Evolutionary conservation across 2,329 filamentous ascomycete species (phyloP).

Genomic region (Sclerotinia trifoliorum): DNA sequence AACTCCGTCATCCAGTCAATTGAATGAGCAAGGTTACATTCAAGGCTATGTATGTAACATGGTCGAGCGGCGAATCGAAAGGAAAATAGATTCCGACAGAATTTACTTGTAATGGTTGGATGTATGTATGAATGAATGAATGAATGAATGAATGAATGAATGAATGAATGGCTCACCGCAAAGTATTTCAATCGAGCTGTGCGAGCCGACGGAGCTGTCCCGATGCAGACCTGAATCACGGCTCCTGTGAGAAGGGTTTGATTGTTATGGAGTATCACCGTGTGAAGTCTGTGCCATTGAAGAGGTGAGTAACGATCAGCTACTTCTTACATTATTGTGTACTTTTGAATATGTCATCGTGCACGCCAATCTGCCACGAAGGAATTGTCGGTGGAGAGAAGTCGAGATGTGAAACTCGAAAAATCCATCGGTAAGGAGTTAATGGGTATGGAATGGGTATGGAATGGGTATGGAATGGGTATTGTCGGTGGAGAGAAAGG

Average conservation of each 20-base stretch:
- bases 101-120: neutral
- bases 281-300: neutral
- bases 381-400: slow-evolving; percentile 14
- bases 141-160: neutral
- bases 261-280: neutral
- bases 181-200: neutral
- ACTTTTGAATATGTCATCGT: slow-evolving; percentile 15
- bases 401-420: neutral
- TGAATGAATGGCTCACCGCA: neutral
- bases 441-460: no score
- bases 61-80: neutral
- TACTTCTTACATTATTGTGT: neutral
- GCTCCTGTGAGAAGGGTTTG: neutral
- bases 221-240: neutral
- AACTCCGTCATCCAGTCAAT: slow-evolving; percentile 3
- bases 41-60: slow-evolving; percentile 18
- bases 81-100: neutral
- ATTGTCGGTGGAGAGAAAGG: neutral
- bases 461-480: neutral
- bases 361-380: slow-evolving; percentile 11
- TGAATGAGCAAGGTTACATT: slow-evolving; percentile 12
- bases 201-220: neutral
- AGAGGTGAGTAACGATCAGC: neutral
- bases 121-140: neutral
- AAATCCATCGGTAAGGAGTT: neutral